Percentiles rank a stretch among this genome's conserved stretches.
Evolutionary conservation across 2,329 filamentous ascomycete genomes (phyloP).

Genomic region (Epichloe typhina): DNA sequence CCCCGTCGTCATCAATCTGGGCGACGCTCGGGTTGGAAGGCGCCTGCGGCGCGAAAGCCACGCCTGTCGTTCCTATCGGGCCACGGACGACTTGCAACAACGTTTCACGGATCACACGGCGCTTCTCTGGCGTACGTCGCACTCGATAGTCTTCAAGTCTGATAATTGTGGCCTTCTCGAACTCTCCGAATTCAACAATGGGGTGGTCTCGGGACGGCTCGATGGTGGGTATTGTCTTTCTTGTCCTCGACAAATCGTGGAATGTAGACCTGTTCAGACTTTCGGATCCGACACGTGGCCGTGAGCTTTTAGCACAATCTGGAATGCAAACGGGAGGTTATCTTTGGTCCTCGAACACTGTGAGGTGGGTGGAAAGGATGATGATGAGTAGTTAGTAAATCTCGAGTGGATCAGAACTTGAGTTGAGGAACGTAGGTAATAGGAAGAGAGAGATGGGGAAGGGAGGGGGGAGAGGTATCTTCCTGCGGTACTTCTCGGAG

Average conservation of each 20-base stretch:
- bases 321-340: conserved; percentile 3
- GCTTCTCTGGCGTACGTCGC: neutral
- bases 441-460: neutral
- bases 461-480: neutral
- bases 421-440: conserved; percentile 1
- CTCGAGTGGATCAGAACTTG: conserved; percentile 2
- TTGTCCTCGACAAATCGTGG: neutral
- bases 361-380: neutral
- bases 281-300: neutral
- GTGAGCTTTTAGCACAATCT: neutral
- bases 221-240: neutral
- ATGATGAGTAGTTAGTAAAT: neutral
- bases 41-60: neutral
- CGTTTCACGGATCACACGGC: too few relatives aligned
- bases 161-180: neutral
- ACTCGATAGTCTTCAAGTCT: neutral
- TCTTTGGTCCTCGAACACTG: conserved; percentile 1
- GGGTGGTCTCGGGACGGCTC: conserved; percentile 4
- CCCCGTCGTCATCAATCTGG: neutral
- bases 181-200: neutral
- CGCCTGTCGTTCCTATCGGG: neutral
- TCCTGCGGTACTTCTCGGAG: neutral
- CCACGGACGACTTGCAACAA: neutral
- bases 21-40: conserved; percentile 4
- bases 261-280: neutral